Evolutionary conservation across 768 basidiomycete species (phyloP).

Genomic region (Suillus variegatus): DNA sequence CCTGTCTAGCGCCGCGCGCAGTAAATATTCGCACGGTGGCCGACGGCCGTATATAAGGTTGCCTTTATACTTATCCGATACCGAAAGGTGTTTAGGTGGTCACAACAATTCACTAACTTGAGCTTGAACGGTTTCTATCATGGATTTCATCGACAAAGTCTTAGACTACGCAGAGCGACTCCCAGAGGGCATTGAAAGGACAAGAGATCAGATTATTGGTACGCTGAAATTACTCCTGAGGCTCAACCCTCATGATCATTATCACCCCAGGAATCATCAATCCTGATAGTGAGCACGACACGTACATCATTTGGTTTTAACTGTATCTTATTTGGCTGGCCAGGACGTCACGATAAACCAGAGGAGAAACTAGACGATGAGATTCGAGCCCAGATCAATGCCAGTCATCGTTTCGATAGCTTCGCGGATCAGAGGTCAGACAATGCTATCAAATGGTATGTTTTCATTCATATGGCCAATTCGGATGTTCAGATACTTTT

Average conservation of each 20-base stretch:
- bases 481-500: neutral
- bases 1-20: neutral
- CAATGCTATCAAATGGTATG: conserved; percentile 83
- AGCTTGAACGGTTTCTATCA: conserved; percentile 19
- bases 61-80: neutral
- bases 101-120: neutral
- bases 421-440: conserved; percentile 74
- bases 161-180: conserved; percentile 35
- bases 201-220: conserved; percentile 40
- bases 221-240: conserved; percentile 5
- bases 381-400: conserved; percentile 73
- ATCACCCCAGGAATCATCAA: conserved; percentile 31
- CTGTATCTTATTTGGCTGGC: neutral
- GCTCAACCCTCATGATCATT: neutral
- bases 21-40: neutral
- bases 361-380: conserved; percentile 72
- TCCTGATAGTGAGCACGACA: conserved; percentile 31
- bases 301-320: neutral
- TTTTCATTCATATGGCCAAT: conserved; percentile 6
- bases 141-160: conserved; percentile 44
- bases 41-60: conserved; percentile 1
- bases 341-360: conserved; percentile 73
- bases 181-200: conserved; percentile 39
- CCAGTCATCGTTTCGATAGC: conserved; percentile 78
- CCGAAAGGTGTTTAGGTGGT: neutral